Conservation (phyloP, 2,329 filamentous ascomycete species). For the Pseudogymnoascus sp. region DNA sequence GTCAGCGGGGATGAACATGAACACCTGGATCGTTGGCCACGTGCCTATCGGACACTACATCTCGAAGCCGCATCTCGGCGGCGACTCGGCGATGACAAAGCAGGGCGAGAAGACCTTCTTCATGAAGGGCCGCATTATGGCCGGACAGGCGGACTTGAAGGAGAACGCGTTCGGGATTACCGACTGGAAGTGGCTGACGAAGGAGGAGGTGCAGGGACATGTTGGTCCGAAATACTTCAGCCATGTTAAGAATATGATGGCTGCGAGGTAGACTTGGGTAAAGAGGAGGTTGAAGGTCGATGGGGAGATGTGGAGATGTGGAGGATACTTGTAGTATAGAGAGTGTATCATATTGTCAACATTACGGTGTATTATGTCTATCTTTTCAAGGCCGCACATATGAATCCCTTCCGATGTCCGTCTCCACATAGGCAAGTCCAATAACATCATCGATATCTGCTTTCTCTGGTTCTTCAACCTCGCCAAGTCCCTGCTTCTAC, state of each 20-base stretch:
- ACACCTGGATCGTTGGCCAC: constrained; percentile 93
- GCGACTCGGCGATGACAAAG: constrained; percentile 34
- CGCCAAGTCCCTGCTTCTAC: too few species aligned
- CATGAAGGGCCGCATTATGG: constrained; percentile 93
- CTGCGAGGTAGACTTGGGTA: constrained; percentile 51
- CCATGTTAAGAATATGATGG: constrained; percentile 74
- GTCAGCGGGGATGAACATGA: constrained; percentile 88
- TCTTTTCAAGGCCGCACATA: background rate
- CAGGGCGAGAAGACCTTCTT: constrained; percentile 84
- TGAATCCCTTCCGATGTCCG: background rate
- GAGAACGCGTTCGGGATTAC: constrained; percentile 63
- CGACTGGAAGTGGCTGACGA: constrained; percentile 89
- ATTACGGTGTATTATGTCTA: constrained; percentile 1
- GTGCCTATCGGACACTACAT: constrained; percentile 78
- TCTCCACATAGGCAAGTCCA: too few species aligned
- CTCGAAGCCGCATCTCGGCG: constrained; percentile 41
- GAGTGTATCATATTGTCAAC: constrained; percentile 7
- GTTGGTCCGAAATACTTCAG: constrained; percentile 64
- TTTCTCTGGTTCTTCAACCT: background rate
- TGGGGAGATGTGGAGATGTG: too few species aligned
- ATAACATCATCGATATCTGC: background rate
- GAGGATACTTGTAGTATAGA: background rate
- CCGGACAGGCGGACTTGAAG: constrained; percentile 78
- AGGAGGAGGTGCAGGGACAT: constrained; percentile 69
- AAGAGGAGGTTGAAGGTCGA: constrained; percentile 12